Base-by-base conservation (phyloP, 169 alveolate species). In the Ichthyophthirius multifiliis region DNA sequence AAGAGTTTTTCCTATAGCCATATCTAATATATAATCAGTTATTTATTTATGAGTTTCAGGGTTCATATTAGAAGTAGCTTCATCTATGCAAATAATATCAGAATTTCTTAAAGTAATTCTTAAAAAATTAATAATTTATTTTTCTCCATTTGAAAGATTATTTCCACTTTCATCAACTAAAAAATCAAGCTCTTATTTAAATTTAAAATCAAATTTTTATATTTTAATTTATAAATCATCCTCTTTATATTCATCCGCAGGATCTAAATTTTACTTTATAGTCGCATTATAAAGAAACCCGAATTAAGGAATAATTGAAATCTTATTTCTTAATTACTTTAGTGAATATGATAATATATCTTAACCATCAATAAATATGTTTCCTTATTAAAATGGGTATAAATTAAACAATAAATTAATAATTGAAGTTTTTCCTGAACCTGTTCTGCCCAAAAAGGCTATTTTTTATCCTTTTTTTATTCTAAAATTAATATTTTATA, bases 61-160 rank as follows among this genome's bases (percentile, higher is more conserved):
- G 74, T 86, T 89, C 75, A 86, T 76, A 74, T 64, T 77, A 7
- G 87, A 67, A 30, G 92, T 86, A 12, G 92, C 92, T 74, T 86
- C 92, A 86, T 86, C 92, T 48, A 82, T 43, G 41, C 84, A 73
- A 45, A 86, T 81, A 43, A 86, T 82, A 67, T 82, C 71, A 27
- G 63, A 55, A 48, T 86, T 74, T 83, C 82, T 76, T 64, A 86
- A 67, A 55, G 76, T 74, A 9, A 83, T 76, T 79, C 92, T 86
- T 23, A 81, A 75, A 76, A 86, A 67, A 74, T 85, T 81, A 35
- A 86, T 86, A 20, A 82, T 75, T 64, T 86, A 79, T 65, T 82
- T 86, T 74, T 86, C 92, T 13, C 92, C 92, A 75, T 81, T 83
- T 46, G 86, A 76, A 62, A 86, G 46, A 73, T 86, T 86, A n/a